Conservation (phyloP, 495 filamentous ascomycete genomes). For the Penicillium crystallinum region DNA sequence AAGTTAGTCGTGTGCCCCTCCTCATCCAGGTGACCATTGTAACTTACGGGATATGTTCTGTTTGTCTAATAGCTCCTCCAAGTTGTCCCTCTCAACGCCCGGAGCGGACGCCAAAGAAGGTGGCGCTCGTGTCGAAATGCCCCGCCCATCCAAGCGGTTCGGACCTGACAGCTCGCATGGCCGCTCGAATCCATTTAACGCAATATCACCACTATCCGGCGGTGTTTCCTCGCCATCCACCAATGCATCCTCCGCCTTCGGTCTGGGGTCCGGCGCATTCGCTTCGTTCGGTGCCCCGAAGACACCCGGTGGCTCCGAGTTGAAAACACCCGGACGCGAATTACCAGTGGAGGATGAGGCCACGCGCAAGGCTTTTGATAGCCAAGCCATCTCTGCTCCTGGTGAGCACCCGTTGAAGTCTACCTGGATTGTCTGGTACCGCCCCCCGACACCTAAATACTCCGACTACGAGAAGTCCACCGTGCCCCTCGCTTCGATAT, state of each 20-base stretch:
- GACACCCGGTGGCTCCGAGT: constrained; percentile 76
- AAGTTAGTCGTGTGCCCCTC: constrained; percentile 56
- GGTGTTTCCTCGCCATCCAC: constrained; percentile 79
- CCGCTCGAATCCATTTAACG: constrained; percentile 81
- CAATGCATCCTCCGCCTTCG: constrained; percentile 87
- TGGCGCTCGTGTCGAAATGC: constrained; percentile 55
- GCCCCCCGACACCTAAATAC: constrained; percentile 90
- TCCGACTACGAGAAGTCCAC: constrained; percentile 98
- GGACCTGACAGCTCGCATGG: constrained; percentile 74
- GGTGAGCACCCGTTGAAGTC: constrained; percentile 66
- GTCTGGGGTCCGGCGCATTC: constrained; percentile 90
- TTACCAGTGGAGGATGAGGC: constrained; percentile 49
- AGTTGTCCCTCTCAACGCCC: constrained; percentile 81
- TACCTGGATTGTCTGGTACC: constrained; percentile 95
- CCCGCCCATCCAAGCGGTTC: constrained; percentile 69
- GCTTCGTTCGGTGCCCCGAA: constrained; percentile 95
- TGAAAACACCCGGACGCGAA: constrained; percentile 59
- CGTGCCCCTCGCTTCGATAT: constrained; percentile 74
- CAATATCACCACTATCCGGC: constrained; percentile 63
- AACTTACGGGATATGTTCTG: constrained; percentile 2
- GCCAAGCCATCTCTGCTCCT: constrained; percentile 34
- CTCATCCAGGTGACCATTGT: constrained; percentile 3
- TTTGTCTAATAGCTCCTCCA: constrained; percentile 58
- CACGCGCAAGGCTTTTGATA: constrained; percentile 34
- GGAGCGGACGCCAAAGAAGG: constrained; percentile 54